Base-by-base conservation (phyloP, 208 protist genomes). In the Endotrypanum monterogeii region DNA sequence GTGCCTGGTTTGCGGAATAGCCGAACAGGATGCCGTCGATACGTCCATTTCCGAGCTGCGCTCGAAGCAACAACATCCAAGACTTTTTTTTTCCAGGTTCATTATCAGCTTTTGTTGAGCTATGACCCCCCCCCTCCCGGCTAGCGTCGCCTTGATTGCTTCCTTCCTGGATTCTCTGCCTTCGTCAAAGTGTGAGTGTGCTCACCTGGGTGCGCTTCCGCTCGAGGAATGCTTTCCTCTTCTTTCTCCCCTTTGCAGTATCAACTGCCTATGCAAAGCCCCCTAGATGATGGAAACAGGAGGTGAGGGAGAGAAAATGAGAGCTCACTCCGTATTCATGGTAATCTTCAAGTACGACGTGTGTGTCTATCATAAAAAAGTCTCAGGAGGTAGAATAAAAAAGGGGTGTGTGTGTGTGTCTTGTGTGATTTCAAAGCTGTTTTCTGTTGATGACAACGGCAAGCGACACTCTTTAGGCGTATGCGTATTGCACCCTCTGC, bases 61-160 rank as follows among this genome's bases (percentile, higher is more conserved):
- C 35, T 48, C 14, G 52, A 56, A 28, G 28, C 3, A 65, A 4
- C 12, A n/a, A 9, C 9, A 4, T 14, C 12, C 5, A 8, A 23
- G n/a, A 14, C 28, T 7, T 65, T 6, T 48, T 25, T 48, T 7
- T 18, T n/a, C 18, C 3, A 20, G 32, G 18, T 6, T 41, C 4
- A 16, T 28, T 32, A 7, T 70, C 46, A 57, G 12, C 3, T 46
- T 63, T 55, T 52, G 14, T 48, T n/a, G 4, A 65, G 35, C 37
- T 30, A 37, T 65, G 20, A 23, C 23, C 28, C 60, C n/a, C 60
- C 20, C 28, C 60, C n/a, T 37, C 20, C 60, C 44, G 37, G 32
- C 44, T 35, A 48, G 60, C 37, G 37, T 65, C 37, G 60, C 60
- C 28, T 65, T n/a, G 32, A 6, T 65, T 65, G 60, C 14, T 48